These are phyloP conservation scores for Arachnomyces sp. DNA, from an alignment of 2,329 filamentous ascomycete genomes.

Conservation along the genomic window DNA sequence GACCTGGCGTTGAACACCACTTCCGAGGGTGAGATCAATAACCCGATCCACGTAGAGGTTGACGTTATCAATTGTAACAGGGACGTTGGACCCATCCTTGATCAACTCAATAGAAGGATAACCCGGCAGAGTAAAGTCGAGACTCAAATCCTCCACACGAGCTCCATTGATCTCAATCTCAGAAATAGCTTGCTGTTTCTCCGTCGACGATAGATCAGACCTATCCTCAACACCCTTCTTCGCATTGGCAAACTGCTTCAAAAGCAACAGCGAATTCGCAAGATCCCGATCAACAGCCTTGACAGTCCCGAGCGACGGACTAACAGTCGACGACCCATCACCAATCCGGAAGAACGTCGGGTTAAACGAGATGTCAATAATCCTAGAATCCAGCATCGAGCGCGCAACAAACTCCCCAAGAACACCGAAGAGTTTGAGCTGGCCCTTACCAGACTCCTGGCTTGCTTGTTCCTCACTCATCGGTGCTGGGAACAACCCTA, in stretches of 20 bases:
- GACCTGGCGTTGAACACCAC: conserved; percentile 77
- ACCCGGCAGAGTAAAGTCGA: conserved; percentile 92
- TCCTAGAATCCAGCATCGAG: conserved; percentile 95
- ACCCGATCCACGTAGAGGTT: conserved; percentile 79
- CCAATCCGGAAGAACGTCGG: conserved; percentile 95
- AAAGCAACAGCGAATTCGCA: conserved; percentile 72
- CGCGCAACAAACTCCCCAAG: conserved; percentile 95
- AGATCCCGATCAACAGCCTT: conserved; percentile 81
- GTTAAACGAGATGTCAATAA: conserved; percentile 96
- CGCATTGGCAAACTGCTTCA: conserved; percentile 76
- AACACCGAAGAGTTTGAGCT: conserved; percentile 81
- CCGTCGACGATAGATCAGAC: conserved; percentile 51
- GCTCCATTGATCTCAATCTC: conserved; percentile 67
- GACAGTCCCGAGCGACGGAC: conserved; percentile 78
- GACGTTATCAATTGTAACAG: conserved; percentile 87
- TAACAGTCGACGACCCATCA: conserved; percentile 58
- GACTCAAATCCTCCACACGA: conserved; percentile 72
- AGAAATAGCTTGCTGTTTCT: conserved; percentile 63
- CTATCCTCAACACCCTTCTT: conserved; percentile 79
- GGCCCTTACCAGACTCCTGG: conserved; percentile 73
- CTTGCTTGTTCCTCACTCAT: conserved; percentile 69
- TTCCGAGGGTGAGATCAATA: conserved; percentile 83
- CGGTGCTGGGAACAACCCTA: conserved; percentile 84
- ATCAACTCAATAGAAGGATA: conserved; percentile 80
- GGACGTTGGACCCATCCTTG: conserved; percentile 61